Base-by-base conservation (phyloP, 2,329 filamentous ascomycete species). In the Tolypocladium ophioglossoides region DNA sequence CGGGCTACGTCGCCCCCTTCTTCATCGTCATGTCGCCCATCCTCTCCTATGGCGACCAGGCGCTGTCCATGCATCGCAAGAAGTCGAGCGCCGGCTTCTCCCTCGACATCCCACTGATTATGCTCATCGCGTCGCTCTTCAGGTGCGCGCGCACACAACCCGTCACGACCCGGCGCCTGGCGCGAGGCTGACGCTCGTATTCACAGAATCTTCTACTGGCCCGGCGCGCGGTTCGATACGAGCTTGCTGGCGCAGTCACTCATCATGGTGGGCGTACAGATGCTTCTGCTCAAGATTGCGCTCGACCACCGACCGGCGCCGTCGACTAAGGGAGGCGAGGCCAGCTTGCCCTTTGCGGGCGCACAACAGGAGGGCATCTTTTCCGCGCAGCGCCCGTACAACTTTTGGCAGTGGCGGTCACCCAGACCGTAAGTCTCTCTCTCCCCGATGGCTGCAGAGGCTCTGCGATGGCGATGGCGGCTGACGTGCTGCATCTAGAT, bases 371-470 rank as follows among this genome's bases (percentile, higher is more conserved):
- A 76, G 57, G 71, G 66, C 11, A 27, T 63, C 8, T 65, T 65
- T 56, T 62, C 63, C 11, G 63, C 63, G n/a, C 75, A 74, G 57
- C 75, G 88, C 27, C 88, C 88, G 0, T 91, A 84, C 66, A 80
- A 84, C 63, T 92, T 92, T 68, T 92, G 89, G 89, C 87, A 89
- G 69, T 92, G 89, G 89, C 78, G 83, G 54, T 82, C 80, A 22
- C 77, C 83, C 7, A 84, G 83, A 62, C 86, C 87, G 73, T 85
- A 67, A 56, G 79, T 75, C 38, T 44, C 50, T 40, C 50, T 18
- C 44, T 11, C 27, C 8, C 7, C 18, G 8, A 6, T n/a, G 4
- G 1, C 11, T 12, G 24, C 18, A 18, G 41, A 46, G 7, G 41
- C 24, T 11, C 44, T 32, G 10, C 10, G 27, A 8, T 8, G 44